Evolutionary conservation across 1,284 basidiomycete species (phyloP), one percentile per base, ranked within the genome.

Genomic region (Chalciporus sp.): DNA sequence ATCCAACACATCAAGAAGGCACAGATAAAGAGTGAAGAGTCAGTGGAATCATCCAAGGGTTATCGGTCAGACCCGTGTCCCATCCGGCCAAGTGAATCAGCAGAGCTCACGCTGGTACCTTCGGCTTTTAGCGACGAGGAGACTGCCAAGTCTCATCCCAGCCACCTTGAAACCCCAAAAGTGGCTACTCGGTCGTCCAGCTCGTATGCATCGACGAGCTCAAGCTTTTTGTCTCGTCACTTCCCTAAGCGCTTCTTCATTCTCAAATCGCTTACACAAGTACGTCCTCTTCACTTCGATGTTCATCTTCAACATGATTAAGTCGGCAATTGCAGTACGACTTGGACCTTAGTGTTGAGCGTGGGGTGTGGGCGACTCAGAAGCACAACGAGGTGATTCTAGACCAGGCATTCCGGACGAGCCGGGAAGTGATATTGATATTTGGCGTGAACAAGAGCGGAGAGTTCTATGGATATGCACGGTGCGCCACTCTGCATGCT

Each of bases 161-260:
- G 16, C n/a, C 50, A 46, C 4, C 37, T 12, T 23, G 12, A 6
- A 39, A 40, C n/a, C 14, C 39, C 40, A 9, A 56, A 37, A 23
- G 48, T n/a, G 17, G 47, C 48, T 17, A 73, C 76, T 44, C 79
- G 78, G 52, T 82, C 85, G n/a, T 83, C 80, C 61, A 86, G 81
- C 4, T 88, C 85, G 40, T 80, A 77, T 68, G 76, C 84, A 35
- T 89, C 87, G 37, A 90, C 88, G 1, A 86, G 74, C 57, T 93
- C 91, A 20, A 87, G 88, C 61, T 71, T 96, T 58, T 76, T 95
- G 8, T 64, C 77, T 8, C 80, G 77, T 42, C 76, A 92, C 68
- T 98, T 97, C 70, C 92, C 92, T 4, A 83, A 84, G 65, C 85
- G 95, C 23, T 95, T 87, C 71, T 98, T 98, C 65, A 95, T 98